Evolutionary conservation across 331 rosid genomes (phyloP), one percentile per base, ranked within the genome.

Genomic region (Arachis monticola): DNA sequence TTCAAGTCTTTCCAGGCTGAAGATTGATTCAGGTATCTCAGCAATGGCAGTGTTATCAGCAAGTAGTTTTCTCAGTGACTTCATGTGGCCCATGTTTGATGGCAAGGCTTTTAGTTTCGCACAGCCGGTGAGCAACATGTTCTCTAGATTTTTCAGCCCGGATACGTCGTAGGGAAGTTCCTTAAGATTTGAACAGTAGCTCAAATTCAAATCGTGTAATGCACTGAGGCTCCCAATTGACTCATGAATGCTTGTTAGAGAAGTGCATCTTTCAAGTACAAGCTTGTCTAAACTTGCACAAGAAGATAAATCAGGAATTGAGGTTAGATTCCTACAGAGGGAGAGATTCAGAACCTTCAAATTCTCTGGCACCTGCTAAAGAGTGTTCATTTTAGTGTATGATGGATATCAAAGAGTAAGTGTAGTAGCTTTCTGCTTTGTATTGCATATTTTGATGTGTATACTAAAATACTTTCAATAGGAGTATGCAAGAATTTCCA

Each of bases 221-320:
- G 78, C 31, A 31, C 13, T 60, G 67, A 86, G 12, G 38, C 80
- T 78, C 35, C 91, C 91, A 69, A 83, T 45, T 9, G 89, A 85
- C 47, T 78, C 83, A 74, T 88, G 90, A 75, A 90, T 79, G 17
- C 53, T 73, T 3, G 35, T 78, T 69, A 90, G 78, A 17, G 60
- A 72, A 44, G 13, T 59, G 78, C 96, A 88, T 32, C 12, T 60
- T 45, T 76, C 85, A 27, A 90, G 84, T 64, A 67, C 67, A 73
- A 90, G 72, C 85, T 88, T 85, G 40, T 86, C 85, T 60, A 90
- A 62, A n/a, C 10, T 56, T 57, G 7, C 70, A 78, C 86, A 80
- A 10, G 78, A 60, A 45, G 96, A 85, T 59, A 90, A 73, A 71
- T 90, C 87, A 65, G 93, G 96, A 68, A 86, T 57, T 32, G 70